Base-by-base conservation (phyloP, 768 basidiomycete species). In the Russula sp. region DNA sequence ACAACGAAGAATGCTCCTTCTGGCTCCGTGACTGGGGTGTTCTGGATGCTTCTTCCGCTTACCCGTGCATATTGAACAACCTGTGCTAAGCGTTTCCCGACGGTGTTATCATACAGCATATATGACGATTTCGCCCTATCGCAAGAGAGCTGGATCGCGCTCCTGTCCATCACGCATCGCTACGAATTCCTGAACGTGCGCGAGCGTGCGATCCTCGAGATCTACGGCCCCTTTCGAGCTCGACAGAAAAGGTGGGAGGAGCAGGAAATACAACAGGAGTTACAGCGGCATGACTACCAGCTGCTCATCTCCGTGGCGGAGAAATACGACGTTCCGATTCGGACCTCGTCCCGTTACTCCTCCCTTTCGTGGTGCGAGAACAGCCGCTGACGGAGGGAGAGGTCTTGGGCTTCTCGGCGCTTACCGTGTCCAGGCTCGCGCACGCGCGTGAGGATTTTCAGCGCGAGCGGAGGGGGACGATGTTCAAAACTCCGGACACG, bases 131-230 rank as follows among this genome's bases (percentile, higher is more conserved):
- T 65, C 40, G 26, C 49, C 7, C 59, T 65, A 4, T 48, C 64
- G 5, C 59, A 52, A 24, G 0, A 38, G 24, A 61, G 59, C 55
- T 65, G 64, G 64, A 54, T 65, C 54, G 59, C 59, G 24, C 40
- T 65, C 0, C 49, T 65, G 1, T 61, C 59, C 30, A 61, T 65
- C 32, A 30, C 64, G 20, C 64, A 65, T 38, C 64, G 28, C 11
- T 65, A 56, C 59, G 59, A 65, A 6, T 65, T 65, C 28, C 49
- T 51, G 20, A 57, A 57, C 48, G 64, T 65, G 30, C 48, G 40
- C 49, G 46, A 49, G 13, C 59, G 64, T 0, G 64, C 64, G n/a
- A 61, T 65, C 30, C 54, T 54, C 20, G 64, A 57, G 49, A 52
- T 65, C 30, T 65, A 44, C 5, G 34, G 42, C 7, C 42, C 20